A percentile compares a stretch with the other conserved stretches of the same genome.
Conservation (phyloP, 2,329 filamentous ascomycete genomes). For the Verticillium longisporum region DNA sequence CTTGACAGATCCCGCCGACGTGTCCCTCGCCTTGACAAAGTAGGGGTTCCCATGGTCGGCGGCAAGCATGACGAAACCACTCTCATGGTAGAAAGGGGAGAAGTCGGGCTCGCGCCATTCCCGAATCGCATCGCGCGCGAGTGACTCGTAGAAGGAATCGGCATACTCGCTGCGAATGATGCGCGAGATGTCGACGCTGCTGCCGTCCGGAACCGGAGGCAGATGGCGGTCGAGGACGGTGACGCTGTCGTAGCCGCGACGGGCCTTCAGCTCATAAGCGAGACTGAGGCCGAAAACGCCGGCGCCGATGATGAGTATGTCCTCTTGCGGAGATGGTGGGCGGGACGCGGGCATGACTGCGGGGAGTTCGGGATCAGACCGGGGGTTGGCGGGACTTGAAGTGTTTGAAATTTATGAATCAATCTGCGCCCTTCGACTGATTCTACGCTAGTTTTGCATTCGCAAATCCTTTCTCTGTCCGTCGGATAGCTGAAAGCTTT, state of each 20-base stretch:
- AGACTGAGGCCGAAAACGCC: conserved; percentile 23
- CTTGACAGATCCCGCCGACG: not conserved
- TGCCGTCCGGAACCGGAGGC: conserved; percentile 27
- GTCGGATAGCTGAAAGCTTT: too few relatives aligned
- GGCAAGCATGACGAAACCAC: conserved; percentile 23
- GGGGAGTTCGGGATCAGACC: not conserved
- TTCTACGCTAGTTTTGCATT: too few relatives aligned
- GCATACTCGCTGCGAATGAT: conserved; percentile 53
- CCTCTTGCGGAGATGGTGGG: conserved; percentile 6
- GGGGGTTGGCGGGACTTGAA: not conserved
- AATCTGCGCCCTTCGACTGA: not conserved
- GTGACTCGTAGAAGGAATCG: conserved; percentile 51
- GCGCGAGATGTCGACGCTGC: conserved; percentile 33
- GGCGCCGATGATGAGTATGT: conserved; percentile 21
- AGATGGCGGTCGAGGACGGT: conserved; percentile 26
- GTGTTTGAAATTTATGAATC: too few relatives aligned
- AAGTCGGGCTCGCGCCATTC: conserved; percentile 19
- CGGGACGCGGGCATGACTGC: not conserved
- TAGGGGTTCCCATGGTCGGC: conserved; percentile 12
- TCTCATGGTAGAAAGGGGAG: conserved; percentile 21
- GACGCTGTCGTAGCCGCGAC: conserved; percentile 22
- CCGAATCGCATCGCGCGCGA: conserved; percentile 26
- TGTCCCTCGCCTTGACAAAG: conserved; percentile 9
- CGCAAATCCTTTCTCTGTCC: too few relatives aligned
- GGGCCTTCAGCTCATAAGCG: conserved; percentile 16